These are phyloP conservation scores for Nitzschia sp. DNA, from an alignment of 108 stramenopile species.

Conservation along the genomic window DNA sequence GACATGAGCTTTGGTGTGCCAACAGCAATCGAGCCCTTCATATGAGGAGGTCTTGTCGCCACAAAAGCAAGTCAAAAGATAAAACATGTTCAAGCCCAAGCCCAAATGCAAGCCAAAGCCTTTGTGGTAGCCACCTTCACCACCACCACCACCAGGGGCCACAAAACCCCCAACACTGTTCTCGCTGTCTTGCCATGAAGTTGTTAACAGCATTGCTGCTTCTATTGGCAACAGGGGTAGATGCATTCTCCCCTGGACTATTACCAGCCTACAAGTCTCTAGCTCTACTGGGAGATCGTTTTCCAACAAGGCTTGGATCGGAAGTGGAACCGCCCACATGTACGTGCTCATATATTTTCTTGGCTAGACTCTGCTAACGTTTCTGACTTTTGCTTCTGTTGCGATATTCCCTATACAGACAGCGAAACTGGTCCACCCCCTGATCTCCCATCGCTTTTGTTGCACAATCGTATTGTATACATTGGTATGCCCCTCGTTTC, in stretches of 20 bases:
- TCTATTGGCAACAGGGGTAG: conserved; percentile 6
- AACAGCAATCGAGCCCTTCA: too few species aligned
- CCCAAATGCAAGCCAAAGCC: too few species aligned
- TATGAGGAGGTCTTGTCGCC: too few species aligned
- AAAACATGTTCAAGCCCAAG: too few species aligned
- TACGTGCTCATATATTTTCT: not conserved
- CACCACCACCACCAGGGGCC: too few species aligned
- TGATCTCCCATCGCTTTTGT: conserved; percentile 95
- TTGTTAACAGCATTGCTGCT: conserved; percentile 8
- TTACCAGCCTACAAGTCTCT: conserved; percentile 18
- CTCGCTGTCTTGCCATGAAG: conserved; percentile 5
- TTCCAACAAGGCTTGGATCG: conserved; percentile 54
- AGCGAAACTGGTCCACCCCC: conserved; percentile 84
- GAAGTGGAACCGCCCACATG: conserved; percentile 40
- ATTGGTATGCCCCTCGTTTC: conserved; percentile 98
- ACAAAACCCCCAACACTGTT: too few species aligned
- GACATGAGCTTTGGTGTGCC: too few species aligned
- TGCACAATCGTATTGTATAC: conserved; percentile 98
- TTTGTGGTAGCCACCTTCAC: too few species aligned
- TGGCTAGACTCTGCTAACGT: not conserved
- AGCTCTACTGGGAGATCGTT: conserved; percentile 5
- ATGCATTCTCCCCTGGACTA: conserved; percentile 16
- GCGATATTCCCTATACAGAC: conserved; percentile 46
- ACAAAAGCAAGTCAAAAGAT: too few species aligned
- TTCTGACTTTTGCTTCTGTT: conserved; percentile 15